Evolutionary conservation across 352 stramenopile species (phyloP).

Genomic region (Pythium rishiriense): DNA sequence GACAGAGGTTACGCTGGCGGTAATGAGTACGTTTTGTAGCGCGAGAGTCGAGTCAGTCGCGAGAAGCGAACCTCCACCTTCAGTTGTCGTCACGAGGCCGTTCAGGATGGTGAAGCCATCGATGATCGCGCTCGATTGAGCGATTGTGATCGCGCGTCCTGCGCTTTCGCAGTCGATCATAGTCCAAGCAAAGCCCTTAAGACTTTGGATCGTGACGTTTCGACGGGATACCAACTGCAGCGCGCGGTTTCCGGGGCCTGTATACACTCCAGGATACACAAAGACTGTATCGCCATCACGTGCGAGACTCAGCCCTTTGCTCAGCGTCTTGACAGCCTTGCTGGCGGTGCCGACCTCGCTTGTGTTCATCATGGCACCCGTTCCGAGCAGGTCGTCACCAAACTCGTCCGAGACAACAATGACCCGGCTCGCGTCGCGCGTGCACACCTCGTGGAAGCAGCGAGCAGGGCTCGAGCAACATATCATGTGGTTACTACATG

Average conservation of each 20-base stretch:
- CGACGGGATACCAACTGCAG: slow-evolving; percentile 23
- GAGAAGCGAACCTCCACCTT: slow-evolving; percentile 23
- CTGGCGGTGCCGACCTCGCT: slow-evolving; percentile 49
- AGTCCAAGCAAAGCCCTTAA: slow-evolving; percentile 58
- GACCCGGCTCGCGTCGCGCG: slow-evolving; percentile 32
- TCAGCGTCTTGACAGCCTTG: slow-evolving; percentile 53
- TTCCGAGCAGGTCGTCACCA: slow-evolving; percentile 53
- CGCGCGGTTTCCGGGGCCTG: slow-evolving; percentile 35
- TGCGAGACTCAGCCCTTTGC: slow-evolving; percentile 41
- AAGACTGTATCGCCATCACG: slow-evolving; percentile 41
- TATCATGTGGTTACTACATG: slow-evolving; percentile 60
- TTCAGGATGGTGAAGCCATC: slow-evolving; percentile 47
- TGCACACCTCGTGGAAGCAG: slow-evolving; percentile 45
- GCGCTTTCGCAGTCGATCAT: slow-evolving; percentile 38
- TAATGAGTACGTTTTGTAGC: slow-evolving; percentile 31
- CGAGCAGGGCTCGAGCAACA: slow-evolving; percentile 45
- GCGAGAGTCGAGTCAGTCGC: slow-evolving; percentile 2
- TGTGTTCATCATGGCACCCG: slow-evolving; percentile 51
- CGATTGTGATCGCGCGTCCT: slow-evolving; percentile 21
- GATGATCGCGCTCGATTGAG: slow-evolving; percentile 26
- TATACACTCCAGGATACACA: slow-evolving; percentile 59
- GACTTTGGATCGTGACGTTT: slow-evolving; percentile 35
- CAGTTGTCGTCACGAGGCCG: slow-evolving; percentile 13
- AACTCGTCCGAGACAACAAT: slow-evolving; percentile 59
- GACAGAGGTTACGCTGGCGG: background rate